phyloP scores from a whole-genome alignment of 768 basidiomycete genomes.

The Mycena venus region DNA sequence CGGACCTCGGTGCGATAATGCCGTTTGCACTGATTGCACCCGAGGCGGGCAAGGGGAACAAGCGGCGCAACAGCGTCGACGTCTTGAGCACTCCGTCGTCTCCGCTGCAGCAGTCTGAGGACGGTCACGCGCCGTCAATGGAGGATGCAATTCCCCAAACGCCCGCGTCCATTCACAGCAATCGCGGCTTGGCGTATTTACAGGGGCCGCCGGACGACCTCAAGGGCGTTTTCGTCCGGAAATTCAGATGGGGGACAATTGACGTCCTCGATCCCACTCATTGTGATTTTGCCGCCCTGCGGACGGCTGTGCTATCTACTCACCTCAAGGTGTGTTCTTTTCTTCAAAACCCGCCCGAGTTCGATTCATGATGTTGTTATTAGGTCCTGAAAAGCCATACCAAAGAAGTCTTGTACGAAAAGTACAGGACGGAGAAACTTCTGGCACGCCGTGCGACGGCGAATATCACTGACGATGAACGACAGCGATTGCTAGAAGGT shows the following conservation, averaged over 20 bases:
- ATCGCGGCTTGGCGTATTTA: constrained; percentile 56
- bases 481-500: constrained; percentile 83
- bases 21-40: constrained; percentile 89
- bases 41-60: constrained; percentile 62
- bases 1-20: constrained; percentile 68
- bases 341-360: constrained; percentile 4
- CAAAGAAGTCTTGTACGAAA: constrained; percentile 93
- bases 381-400: constrained; percentile 88
- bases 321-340: constrained; percentile 79
- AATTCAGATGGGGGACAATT: constrained; percentile 90
- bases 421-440: constrained; percentile 92
- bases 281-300: constrained; percentile 89
- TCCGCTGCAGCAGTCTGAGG: constrained; percentile 57
- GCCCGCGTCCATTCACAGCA: constrained; percentile 52
- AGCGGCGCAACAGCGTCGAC: constrained; percentile 50
- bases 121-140: constrained; percentile 51
- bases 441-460: constrained; percentile 87
- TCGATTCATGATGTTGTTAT: not conserved
- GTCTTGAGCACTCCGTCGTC: constrained; percentile 47
- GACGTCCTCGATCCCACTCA: constrained; percentile 90
- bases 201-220: constrained; percentile 75
- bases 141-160: constrained; percentile 49
- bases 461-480: constrained; percentile 81
- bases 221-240: constrained; percentile 81
- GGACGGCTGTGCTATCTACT: constrained; percentile 86